Evolutionary conservation across 2,329 filamentous ascomycete species (phyloP).

Genomic region (Westerdykella sp.): DNA sequence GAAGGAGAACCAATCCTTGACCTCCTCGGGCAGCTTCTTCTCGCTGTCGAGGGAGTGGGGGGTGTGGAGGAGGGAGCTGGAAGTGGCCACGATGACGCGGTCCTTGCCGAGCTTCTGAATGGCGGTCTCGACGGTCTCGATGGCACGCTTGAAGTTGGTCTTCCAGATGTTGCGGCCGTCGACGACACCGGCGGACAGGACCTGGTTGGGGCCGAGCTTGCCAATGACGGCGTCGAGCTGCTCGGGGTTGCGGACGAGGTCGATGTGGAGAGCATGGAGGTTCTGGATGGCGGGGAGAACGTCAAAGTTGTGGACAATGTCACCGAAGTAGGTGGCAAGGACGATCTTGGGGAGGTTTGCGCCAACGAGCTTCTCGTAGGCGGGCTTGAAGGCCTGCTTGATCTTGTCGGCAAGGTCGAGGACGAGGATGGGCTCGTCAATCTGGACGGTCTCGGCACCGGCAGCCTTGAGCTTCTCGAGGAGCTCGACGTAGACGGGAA

Average conservation of each 20-base stretch:
- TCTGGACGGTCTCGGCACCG: conserved; percentile 94
- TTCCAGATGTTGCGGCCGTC: conserved; percentile 99
- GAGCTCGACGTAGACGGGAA: conserved; percentile 92
- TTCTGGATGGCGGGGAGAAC: conserved; percentile 66
- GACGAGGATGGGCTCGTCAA: conserved; percentile 95
- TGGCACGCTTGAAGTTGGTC: conserved; percentile 95
- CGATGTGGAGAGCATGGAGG: conserved; percentile 82
- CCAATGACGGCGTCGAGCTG: conserved; percentile 81
- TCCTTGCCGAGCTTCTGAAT: conserved; percentile 96
- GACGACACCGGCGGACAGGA: conserved; percentile 92
- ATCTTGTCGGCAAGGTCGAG: conserved; percentile 84
- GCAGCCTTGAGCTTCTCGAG: conserved; percentile 90
- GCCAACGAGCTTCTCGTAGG: conserved; percentile 84
- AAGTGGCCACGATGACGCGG: conserved; percentile 92
- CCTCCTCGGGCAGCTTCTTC: conserved; percentile 94
- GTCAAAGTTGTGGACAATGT: conserved; percentile 98
- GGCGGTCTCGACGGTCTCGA: conserved; percentile 82
- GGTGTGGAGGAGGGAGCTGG: conserved; percentile 95
- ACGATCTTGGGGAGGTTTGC: conserved; percentile 79
- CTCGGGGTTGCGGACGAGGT: conserved; percentile 97
- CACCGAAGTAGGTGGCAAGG: conserved; percentile 97
- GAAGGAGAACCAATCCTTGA: conserved; percentile 98
- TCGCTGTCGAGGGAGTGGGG: conserved; percentile 96
- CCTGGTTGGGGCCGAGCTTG: conserved; percentile 79
- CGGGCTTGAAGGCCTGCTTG: conserved; percentile 96